Evolutionary conservation across 306 rosid species (phyloP).

Genomic region (Abrus pulchellus): DNA sequence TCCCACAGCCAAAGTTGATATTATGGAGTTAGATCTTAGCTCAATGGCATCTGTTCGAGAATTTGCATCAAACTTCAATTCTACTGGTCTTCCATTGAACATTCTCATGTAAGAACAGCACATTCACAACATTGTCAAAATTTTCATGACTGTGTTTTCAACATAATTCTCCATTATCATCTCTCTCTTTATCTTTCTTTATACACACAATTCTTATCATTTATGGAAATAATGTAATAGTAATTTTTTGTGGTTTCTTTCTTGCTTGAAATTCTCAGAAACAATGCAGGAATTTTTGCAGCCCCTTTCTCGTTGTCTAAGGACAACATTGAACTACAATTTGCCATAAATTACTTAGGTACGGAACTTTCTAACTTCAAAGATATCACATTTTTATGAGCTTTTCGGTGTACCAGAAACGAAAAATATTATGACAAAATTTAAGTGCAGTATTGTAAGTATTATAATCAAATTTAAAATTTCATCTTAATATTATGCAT

Average conservation of each 20-base stretch:
- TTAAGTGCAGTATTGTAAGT: too few species aligned
- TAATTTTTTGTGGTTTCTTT: slow-evolving; percentile 35
- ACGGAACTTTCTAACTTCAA: not conserved
- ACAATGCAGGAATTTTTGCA: slow-evolving; percentile 82
- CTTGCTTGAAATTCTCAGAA: slow-evolving; percentile 53
- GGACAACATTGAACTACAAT: slow-evolving; percentile 57
- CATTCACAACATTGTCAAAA: not conserved
- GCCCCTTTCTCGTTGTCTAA: slow-evolving; percentile 67
- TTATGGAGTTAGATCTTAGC: not conserved
- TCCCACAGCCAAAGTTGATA: slow-evolving; percentile 42
- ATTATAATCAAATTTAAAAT: too few species aligned
- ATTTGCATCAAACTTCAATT: slow-evolving; percentile 63
- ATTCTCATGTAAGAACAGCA: slow-evolving; percentile 76
- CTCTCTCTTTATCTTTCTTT: not conserved
- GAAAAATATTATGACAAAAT: too few species aligned
- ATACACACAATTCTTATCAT: not conserved
- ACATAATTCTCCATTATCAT: too few species aligned
- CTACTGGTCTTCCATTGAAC: slow-evolving; percentile 67
- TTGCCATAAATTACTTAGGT: slow-evolving; percentile 69
- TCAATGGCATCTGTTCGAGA: slow-evolving; percentile 44
- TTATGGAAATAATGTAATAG: not conserved
- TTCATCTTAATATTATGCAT: too few species aligned
- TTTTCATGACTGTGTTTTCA: not conserved
- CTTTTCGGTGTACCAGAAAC: too few species aligned
- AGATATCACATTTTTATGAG: too few species aligned